These are phyloP conservation scores for Rubia balearica DNA, from an alignment of 305 asterid species.

Conservation along the genomic window DNA sequence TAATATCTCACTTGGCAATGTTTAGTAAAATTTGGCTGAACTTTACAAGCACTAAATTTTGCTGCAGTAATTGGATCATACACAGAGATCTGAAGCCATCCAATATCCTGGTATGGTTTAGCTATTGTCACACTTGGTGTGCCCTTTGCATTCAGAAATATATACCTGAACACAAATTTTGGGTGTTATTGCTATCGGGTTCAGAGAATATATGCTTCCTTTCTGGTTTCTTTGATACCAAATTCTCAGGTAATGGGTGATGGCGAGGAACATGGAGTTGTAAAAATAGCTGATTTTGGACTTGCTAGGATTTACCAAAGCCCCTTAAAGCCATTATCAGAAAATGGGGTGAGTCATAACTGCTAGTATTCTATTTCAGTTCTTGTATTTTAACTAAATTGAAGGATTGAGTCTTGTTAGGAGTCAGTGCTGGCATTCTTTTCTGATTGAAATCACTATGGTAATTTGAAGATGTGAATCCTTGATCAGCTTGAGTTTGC, in stretches of 20 bases:
- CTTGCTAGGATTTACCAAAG: slow-evolving; percentile 97
- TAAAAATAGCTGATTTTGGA: slow-evolving; percentile 95
- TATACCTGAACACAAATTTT: background rate
- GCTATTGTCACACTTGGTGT: slow-evolving; percentile 8
- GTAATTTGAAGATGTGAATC: slow-evolving; percentile 2
- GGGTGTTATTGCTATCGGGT: background rate
- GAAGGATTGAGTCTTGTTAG: slow-evolving; percentile 5
- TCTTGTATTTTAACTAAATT: background rate
- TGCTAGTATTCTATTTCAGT: slow-evolving; percentile 7
- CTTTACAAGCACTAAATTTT: slow-evolving; percentile 3
- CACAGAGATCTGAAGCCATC: slow-evolving; percentile 99
- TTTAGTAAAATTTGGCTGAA: background rate
- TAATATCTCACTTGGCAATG: slow-evolving; percentile 11
- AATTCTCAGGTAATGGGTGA: slow-evolving; percentile 88
- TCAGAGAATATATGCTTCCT: slow-evolving; percentile 12
- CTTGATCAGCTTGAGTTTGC: background rate
- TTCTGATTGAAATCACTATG: background rate
- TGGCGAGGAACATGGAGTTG: slow-evolving; percentile 92
- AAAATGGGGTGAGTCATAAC: slow-evolving; percentile 71
- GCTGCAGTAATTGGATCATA: slow-evolving; percentile 92
- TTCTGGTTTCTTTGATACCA: slow-evolving; percentile 16
- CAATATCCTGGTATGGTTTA: slow-evolving; percentile 68
- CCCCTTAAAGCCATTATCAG: slow-evolving; percentile 77
- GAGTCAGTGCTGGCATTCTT: background rate
- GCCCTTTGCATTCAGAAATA: background rate